Base-by-base conservation (phyloP, 192 early-diverging fungal species). In the Coemansia sp. region DNA sequence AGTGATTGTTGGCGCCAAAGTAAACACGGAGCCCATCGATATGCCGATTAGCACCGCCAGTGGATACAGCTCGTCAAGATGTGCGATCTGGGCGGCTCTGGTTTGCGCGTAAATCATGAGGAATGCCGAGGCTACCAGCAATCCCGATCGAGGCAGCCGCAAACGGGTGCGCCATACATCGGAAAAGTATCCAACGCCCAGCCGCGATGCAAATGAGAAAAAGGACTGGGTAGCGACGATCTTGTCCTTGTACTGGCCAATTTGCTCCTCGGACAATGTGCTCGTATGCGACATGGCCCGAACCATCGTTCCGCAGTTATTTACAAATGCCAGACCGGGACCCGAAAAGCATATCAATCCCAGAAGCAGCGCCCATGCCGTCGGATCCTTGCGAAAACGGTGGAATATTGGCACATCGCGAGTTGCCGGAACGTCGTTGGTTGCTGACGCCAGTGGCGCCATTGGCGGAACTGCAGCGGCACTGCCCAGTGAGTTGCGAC, bases 221-320 rank as follows among this genome's bases (percentile, higher is more conserved):
- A 77, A 71, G 56, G 74, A 77, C 64, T 77, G 74, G 3, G 74
- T 77, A 32, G 74, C 74, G 2, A 77, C 74, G 9, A 77, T 64
- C 17, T 49, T 58, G 74, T 77, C 74, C 45, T 66, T 66, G 63
- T 63, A 77, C 48, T 59, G 58, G 20, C 68, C 68, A 9, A 71
- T 40, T 40, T 77, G 68, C 43, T 71, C 68, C 6, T 50, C 40
- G 0, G 56, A 57, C 17, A 69, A 42, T 48, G 59, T 14, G 1
- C 60, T 67, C 31, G 15, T 43, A 53, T 66, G 58, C 16, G 74
- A 50, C 63, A 77, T 54, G 12, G 74, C 69, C 0, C 74, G 68
- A 17, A 77, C 74, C 74, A 77, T 69, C 1, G 74, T 62, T 18
- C 74, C 74, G 53, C 74, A 77, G 74, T 77, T 77, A 56, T 77